Conservation (phyloP, 2,329 filamentous ascomycete species). For the Ophiostoma piceae region DNA sequence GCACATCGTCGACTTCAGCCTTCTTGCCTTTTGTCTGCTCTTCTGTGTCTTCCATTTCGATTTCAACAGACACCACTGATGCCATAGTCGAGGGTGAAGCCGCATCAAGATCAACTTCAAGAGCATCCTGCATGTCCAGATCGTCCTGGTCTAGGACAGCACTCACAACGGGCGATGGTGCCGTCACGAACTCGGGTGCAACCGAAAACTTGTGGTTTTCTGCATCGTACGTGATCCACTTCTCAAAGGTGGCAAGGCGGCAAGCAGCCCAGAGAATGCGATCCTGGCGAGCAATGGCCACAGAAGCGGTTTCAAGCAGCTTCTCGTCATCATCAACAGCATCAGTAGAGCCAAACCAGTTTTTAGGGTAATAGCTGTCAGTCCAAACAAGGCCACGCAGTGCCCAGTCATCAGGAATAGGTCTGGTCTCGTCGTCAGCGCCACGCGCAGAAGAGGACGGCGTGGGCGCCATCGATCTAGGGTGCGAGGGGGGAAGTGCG, state of each 20-base stretch:
- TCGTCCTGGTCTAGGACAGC: background rate
- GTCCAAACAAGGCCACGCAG: conserved; percentile 60
- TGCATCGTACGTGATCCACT: conserved; percentile 45
- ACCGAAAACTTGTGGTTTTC: conserved; percentile 39
- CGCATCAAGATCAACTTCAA: background rate
- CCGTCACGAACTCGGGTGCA: background rate
- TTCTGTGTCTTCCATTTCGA: background rate
- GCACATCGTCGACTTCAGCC: background rate
- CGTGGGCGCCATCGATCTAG: background rate
- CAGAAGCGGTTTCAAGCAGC: conserved; percentile 56
- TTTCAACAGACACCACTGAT: background rate
- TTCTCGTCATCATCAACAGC: conserved; percentile 64
- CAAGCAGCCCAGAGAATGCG: conserved; percentile 55
- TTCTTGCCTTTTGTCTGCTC: no score
- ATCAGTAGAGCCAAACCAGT: conserved; percentile 52
- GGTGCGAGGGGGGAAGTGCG: background rate
- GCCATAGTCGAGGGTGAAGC: background rate
- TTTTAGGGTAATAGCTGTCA: conserved; percentile 51
- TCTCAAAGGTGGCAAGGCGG: conserved; percentile 40
- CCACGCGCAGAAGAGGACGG: conserved; percentile 20
- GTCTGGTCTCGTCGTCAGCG: conserved; percentile 48
- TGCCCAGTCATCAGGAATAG: conserved; percentile 64
- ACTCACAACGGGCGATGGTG: background rate
- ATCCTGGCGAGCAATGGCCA: conserved; percentile 52
- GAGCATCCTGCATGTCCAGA: background rate